These are phyloP conservation scores for Baeospora myosura DNA, from an alignment of 1,284 basidiomycete species.

Conservation along the genomic window DNA sequence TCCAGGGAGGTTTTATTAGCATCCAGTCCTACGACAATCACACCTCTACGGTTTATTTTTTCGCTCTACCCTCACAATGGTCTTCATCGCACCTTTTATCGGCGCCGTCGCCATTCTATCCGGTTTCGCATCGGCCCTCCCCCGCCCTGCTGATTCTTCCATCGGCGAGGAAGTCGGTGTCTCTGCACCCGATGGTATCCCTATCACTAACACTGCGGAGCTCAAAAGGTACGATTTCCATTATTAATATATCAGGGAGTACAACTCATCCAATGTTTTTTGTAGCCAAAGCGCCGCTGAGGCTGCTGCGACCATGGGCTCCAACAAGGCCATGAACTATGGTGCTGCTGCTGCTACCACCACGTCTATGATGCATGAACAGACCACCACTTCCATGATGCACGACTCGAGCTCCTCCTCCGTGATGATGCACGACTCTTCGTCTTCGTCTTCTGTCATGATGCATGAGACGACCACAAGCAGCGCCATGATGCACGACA, in stretches of 20 bases:
- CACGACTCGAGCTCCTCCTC: slow-evolving; percentile 8
- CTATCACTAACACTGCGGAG: slow-evolving; percentile 15
- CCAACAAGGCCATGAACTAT: slow-evolving; percentile 6
- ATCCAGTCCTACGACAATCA: slow-evolving; percentile 38
- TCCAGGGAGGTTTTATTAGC: slow-evolving; percentile 47
- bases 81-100: slow-evolving; percentile 44
- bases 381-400: slow-evolving; percentile 10
- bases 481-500: slow-evolving; percentile 12
- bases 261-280: background rate
- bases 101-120: slow-evolving; percentile 46
- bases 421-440: slow-evolving; percentile 14
- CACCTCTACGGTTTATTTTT: slow-evolving; percentile 40
- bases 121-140: slow-evolving; percentile 38
- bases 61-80: slow-evolving; percentile 42
- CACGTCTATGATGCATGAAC: slow-evolving; percentile 7
- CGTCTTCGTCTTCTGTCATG: slow-evolving; percentile 6
- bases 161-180: slow-evolving; percentile 30
- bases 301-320: slow-evolving; percentile 10
- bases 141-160: slow-evolving; percentile 37
- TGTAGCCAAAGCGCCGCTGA: slow-evolving; percentile 10
- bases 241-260: background rate
- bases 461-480: slow-evolving; percentile 10
- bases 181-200: slow-evolving; percentile 11
- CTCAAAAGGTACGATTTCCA: slow-evolving; percentile 12
- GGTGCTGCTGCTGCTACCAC: slow-evolving; percentile 9